Base-by-base conservation (phyloP, 371 early-diverging fungal species). In the Mortierella sp. region DNA sequence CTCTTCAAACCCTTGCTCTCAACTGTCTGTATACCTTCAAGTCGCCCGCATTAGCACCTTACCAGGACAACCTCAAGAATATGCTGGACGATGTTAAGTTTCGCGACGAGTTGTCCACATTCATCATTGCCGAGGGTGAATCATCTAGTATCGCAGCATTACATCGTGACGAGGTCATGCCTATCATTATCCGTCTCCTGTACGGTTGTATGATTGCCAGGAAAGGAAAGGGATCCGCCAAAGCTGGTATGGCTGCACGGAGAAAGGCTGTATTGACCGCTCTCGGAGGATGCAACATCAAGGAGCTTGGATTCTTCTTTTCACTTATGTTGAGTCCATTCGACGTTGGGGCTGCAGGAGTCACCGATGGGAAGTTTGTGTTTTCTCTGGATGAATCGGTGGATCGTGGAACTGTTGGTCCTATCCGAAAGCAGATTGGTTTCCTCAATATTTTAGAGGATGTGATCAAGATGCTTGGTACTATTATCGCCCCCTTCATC, bases 141-240 rank as follows among this genome's bases (percentile, higher is more conserved):
- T 86, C 86, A 37, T 85, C 84, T 9, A 84, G 87, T 24, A 90
- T 95, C 63, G 91, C 92, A 65, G 77, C 86, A 3, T 80, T 87
- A 16, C 93, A 96, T 73, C 94, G 94, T 32, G 83, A 84, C 8
- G 88, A 87, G 37, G 68, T 95, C 28, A 89, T 95, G 88, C 92
- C 91, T 18, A 86, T 96, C 37, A 74, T 97, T 2, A 86, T 93
- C 72, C 93, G 97, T 28, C 78, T 99, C 32, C 88, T 99, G 11
- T 97, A 94, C 77, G 99, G 99, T 26, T 95, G 96, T 76, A 85
- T 96, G 70, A 89, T 95, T 58, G 90, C 90, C 52, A 87, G 93
- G 47, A 88, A 87, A 18, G 93, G 94, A 26, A 90, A 90, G 71
- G 77, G 85, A 14, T 88, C 91, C 35, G 88, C 90, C 66, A 88